Evolutionary conservation across 2,329 filamentous ascomycete genomes (phyloP).

Genomic region (Monilinia fructicola): DNA sequence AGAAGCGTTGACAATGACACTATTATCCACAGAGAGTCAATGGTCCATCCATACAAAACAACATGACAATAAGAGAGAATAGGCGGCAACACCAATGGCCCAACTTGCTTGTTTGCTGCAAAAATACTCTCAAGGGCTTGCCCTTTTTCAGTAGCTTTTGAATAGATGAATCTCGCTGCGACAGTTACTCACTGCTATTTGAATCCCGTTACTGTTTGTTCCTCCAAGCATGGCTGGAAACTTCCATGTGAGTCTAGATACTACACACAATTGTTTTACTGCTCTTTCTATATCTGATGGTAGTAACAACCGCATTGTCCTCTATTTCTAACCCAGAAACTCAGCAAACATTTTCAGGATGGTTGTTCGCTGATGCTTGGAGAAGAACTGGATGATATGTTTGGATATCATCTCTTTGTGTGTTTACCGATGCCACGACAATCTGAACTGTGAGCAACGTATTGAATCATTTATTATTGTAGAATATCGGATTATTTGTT

Average conservation of each 20-base stretch:
- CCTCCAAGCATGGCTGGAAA: background rate
- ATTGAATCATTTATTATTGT: background rate
- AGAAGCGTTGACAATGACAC: too few species aligned
- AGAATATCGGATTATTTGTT: background rate
- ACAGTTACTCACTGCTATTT: background rate
- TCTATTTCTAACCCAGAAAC: background rate
- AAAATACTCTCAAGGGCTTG: too few species aligned
- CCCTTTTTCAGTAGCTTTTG: too few species aligned
- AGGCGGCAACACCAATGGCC: too few species aligned
- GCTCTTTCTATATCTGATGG: background rate
- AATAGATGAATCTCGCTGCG: background rate
- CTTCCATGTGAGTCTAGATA: background rate
- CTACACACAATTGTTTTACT: background rate
- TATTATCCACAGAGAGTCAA: too few species aligned
- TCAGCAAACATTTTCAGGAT: background rate
- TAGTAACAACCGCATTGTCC: background rate
- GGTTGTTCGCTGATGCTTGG: background rate
- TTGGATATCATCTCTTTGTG: background rate
- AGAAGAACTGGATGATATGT: background rate
- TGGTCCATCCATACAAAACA: too few species aligned
- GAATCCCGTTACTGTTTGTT: background rate
- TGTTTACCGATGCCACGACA: background rate
- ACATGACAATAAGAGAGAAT: too few species aligned
- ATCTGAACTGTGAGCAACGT: background rate
- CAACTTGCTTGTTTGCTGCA: too few species aligned